Percentiles rank a stretch among this genome's conserved stretches.
phyloP scores from a whole-genome alignment of 73 alveolate species.

The Uronychia setigera region DNA sequence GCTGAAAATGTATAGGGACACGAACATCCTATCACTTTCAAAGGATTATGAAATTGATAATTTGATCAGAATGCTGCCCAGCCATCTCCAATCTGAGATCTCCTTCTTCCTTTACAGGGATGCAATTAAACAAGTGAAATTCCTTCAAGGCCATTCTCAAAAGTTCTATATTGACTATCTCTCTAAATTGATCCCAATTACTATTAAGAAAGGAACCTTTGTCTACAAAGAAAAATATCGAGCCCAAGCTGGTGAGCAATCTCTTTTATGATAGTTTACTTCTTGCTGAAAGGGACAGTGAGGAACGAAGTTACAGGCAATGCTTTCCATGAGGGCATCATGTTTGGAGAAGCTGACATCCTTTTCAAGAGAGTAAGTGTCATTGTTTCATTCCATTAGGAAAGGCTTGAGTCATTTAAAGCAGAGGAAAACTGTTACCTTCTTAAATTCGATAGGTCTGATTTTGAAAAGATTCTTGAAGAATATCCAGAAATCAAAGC shows the following conservation, averaged over 20 bases:
- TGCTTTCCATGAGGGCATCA: slow-evolving; percentile 27
- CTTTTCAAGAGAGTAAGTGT: slow-evolving; percentile 8
- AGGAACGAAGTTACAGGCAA: slow-evolving; percentile 4
- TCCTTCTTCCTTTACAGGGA: slow-evolving; percentile 41
- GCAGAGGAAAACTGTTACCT: slow-evolving; percentile 51
- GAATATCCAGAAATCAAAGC: slow-evolving; percentile 51
- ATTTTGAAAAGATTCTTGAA: slow-evolving; percentile 38
- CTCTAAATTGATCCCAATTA: slow-evolving; percentile 40
- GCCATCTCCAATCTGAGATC: slow-evolving; percentile 45
- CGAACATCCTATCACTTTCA: slow-evolving; percentile 31
- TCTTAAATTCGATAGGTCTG: slow-evolving; percentile 23
- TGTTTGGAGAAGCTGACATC: slow-evolving; percentile 52
- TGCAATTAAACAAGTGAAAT: slow-evolving; percentile 31
- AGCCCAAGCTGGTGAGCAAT: slow-evolving; percentile 8
- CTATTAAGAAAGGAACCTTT: slow-evolving; percentile 32
- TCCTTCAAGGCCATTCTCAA: slow-evolving; percentile 19
- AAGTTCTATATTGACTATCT: slow-evolving; percentile 40
- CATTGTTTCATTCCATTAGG: background rate
- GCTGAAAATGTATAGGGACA: slow-evolving; percentile 1
- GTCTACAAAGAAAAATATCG: slow-evolving; percentile 30
- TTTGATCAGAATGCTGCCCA: slow-evolving; percentile 32
- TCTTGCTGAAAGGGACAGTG: slow-evolving; percentile 47
- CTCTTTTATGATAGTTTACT: slow-evolving; percentile 16
- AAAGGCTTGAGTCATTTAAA: background rate
- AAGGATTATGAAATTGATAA: slow-evolving; percentile 42